phyloP scores from a whole-genome alignment of 371 early-diverging fungal genomes.

The Haplosporangium sp. region DNA sequence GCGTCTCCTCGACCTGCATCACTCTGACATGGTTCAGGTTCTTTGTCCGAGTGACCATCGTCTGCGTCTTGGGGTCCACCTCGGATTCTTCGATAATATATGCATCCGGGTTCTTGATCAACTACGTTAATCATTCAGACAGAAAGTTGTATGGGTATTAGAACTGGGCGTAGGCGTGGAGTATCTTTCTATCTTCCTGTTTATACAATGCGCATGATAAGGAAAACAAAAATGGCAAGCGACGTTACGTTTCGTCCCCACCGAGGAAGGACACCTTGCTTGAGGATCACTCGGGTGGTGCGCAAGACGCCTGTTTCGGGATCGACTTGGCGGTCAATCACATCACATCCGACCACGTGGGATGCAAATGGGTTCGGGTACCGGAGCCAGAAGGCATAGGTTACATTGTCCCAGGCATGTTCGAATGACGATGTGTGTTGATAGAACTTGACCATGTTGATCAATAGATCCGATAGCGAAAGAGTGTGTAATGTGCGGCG shows the following conservation, averaged over 20 bases:
- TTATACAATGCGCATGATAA: neutral
- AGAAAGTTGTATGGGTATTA: neutral
- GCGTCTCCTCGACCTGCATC: slow-evolving; percentile 93
- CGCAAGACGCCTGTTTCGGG: slow-evolving; percentile 80
- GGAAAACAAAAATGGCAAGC: slow-evolving; percentile 2
- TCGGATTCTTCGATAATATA: slow-evolving; percentile 89
- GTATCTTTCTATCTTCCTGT: too few relatives aligned
- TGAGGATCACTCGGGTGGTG: slow-evolving; percentile 90
- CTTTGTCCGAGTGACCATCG: slow-evolving; percentile 86
- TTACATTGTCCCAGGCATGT: slow-evolving; percentile 88
- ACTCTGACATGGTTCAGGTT: slow-evolving; percentile 93
- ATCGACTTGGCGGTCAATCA: slow-evolving; percentile 89
- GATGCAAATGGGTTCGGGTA: slow-evolving; percentile 98
- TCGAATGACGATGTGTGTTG: slow-evolving; percentile 80
- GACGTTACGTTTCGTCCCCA: slow-evolving; percentile 77
- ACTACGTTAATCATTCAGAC: slow-evolving; percentile 52
- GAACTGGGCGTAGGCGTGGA: neutral
- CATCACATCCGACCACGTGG: slow-evolving; percentile 93
- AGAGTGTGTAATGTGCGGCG: neutral
- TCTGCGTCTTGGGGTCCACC: slow-evolving; percentile 80
- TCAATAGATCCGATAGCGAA: neutral
- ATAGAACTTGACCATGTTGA: slow-evolving; percentile 62
- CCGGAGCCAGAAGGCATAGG: slow-evolving; percentile 90
- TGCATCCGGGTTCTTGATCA: slow-evolving; percentile 79
- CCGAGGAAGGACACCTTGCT: slow-evolving; percentile 87